Conservation (phyloP, 1,284 basidiomycete genomes). For the Xerocomus minutiporus region DNA sequence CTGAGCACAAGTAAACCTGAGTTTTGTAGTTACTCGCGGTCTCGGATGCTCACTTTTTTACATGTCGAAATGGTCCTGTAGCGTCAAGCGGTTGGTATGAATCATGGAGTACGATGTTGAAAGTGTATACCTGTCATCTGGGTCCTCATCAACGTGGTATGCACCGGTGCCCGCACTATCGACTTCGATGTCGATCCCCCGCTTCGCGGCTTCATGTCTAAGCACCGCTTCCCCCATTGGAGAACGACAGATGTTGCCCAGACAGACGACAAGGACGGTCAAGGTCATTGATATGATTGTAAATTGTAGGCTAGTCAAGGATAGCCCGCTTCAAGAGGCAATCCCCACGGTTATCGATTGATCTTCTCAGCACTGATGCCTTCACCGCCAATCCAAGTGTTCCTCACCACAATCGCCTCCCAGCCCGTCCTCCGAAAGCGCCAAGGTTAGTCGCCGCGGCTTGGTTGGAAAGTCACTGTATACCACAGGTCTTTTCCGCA, state of each 20-base stretch:
- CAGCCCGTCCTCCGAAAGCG: conserved; percentile 69
- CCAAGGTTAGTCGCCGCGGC: conserved; percentile 46
- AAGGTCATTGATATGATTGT: conserved; percentile 24
- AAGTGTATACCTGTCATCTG: conserved; percentile 59
- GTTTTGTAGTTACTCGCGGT: background rate
- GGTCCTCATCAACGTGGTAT: conserved; percentile 69
- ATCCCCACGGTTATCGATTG: conserved; percentile 7
- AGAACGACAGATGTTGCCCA: conserved; percentile 76
- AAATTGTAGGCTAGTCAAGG: too few relatives aligned
- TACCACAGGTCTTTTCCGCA: conserved; percentile 26
- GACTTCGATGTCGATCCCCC: conserved; percentile 58
- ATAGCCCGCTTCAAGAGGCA: too few relatives aligned
- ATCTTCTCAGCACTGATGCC: conserved; percentile 44
- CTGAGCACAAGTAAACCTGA: conserved; percentile 32
- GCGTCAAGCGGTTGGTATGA: background rate
- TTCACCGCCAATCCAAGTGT: conserved; percentile 72
- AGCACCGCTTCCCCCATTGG: conserved; percentile 80
- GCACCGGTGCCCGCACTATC: conserved; percentile 72
- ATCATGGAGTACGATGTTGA: background rate
- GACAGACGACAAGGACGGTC: conserved; percentile 66
- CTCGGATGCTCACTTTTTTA: conserved; percentile 44
- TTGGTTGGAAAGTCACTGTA: background rate
- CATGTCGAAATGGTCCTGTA: conserved; percentile 58
- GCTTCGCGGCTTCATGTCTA: conserved; percentile 48
- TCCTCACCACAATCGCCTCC: conserved; percentile 80